phyloP scores from a whole-genome alignment of 2,329 filamentous ascomycete species.

The Ophiosphaerella herpotricha region DNA sequence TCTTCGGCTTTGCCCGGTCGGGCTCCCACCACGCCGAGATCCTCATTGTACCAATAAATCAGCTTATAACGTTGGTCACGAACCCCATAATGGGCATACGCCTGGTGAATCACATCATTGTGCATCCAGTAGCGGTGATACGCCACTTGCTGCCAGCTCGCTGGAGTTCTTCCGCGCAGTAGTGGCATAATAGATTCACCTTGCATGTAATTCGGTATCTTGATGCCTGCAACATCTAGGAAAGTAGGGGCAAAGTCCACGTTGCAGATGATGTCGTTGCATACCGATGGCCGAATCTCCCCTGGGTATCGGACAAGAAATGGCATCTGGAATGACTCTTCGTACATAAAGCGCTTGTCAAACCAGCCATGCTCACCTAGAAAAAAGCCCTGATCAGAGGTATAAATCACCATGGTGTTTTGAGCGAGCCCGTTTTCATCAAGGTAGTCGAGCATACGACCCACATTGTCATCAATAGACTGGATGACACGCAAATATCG shows the following conservation, averaged over 20 bases:
- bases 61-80: slow-evolving; percentile 59
- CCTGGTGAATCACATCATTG: slow-evolving; percentile 56
- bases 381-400: slow-evolving; percentile 61
- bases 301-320: slow-evolving; percentile 55
- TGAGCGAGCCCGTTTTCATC: slow-evolving; percentile 50
- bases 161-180: slow-evolving; percentile 46
- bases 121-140: slow-evolving; percentile 65
- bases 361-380: slow-evolving; percentile 63
- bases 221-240: slow-evolving; percentile 52
- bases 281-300: slow-evolving; percentile 48
- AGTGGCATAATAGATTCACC: slow-evolving; percentile 52
- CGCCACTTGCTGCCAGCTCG: slow-evolving; percentile 57
- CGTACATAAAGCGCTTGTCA: slow-evolving; percentile 64
- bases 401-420: slow-evolving; percentile 60
- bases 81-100: slow-evolving; percentile 59
- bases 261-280: slow-evolving; percentile 58
- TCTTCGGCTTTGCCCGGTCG: slow-evolving; percentile 40
- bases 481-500: slow-evolving; percentile 57
- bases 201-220: slow-evolving; percentile 57
- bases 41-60: slow-evolving; percentile 62
- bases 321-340: slow-evolving; percentile 62
- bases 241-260: slow-evolving; percentile 61
- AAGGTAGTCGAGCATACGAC: slow-evolving; percentile 55
- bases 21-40: slow-evolving; percentile 53
- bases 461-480: slow-evolving; percentile 58